Evolutionary conservation across 495 filamentous ascomycete species (phyloP).

Genomic region (Penicillium diatomitis): DNA sequence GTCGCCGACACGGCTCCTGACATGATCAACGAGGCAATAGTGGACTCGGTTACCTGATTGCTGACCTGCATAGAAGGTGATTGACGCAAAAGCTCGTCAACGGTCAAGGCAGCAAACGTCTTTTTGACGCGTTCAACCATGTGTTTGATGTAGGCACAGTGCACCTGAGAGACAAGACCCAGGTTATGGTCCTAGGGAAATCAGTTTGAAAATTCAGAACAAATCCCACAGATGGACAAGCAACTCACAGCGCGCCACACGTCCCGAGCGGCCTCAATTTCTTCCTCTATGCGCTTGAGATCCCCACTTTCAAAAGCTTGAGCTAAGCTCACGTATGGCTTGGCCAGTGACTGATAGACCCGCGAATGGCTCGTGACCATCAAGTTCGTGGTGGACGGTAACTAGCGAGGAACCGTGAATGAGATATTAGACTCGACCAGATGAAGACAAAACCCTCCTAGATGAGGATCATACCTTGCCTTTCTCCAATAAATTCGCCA

Average conservation of each 20-base stretch:
- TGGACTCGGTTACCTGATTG: slow-evolving; percentile 36
- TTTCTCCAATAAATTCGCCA: slow-evolving; percentile 63
- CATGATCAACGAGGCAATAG: slow-evolving; percentile 45
- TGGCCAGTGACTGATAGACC: slow-evolving; percentile 48
- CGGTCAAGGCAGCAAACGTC: slow-evolving; percentile 39
- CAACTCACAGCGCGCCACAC: slow-evolving; percentile 52
- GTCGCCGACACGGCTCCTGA: slow-evolving; percentile 46
- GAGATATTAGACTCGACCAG: slow-evolving; percentile 7
- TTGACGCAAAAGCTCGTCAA: slow-evolving; percentile 31
- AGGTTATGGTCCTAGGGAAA: slow-evolving; percentile 47
- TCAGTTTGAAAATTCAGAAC: slow-evolving; percentile 1
- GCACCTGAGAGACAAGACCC: slow-evolving; percentile 45
- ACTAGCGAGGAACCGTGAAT: slow-evolving; percentile 12
- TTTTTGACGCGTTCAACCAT: slow-evolving; percentile 34
- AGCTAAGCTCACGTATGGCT: slow-evolving; percentile 62
- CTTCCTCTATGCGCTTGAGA: slow-evolving; percentile 44
- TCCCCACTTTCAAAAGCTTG: slow-evolving; percentile 56
- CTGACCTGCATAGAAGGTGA: slow-evolving; percentile 32
- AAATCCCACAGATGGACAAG: neutral
- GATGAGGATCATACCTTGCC: slow-evolving; percentile 48
- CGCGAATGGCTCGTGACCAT: slow-evolving; percentile 33
- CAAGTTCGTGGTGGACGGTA: slow-evolving; percentile 31
- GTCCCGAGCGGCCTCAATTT: slow-evolving; percentile 44
- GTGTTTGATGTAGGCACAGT: slow-evolving; percentile 37
- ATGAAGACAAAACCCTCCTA: neutral